Percentiles rank a stretch among this genome's conserved stretches.
These are phyloP conservation scores for Chamaecyparis obtusa DNA, from an alignment of 75 land plant genomes.

Conservation along the genomic window DNA sequence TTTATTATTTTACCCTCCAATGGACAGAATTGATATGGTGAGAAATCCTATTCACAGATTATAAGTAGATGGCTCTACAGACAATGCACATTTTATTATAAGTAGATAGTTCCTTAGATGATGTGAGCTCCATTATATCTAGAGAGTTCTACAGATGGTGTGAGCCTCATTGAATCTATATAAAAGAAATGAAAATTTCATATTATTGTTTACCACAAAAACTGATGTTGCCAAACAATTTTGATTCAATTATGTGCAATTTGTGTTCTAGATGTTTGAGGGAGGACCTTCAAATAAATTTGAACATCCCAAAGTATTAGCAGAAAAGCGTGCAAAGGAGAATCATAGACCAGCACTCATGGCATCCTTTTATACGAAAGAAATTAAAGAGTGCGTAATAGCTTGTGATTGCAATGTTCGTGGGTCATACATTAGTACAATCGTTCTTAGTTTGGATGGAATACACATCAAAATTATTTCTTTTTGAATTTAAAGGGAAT, in stretches of 20 bases:
- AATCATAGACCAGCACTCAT: slow-evolving; percentile 41
- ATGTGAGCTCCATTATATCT: not conserved
- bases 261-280: slow-evolving; percentile 42
- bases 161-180: not conserved
- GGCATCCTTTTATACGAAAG: slow-evolving; percentile 32
- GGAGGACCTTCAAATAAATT: slow-evolving; percentile 40
- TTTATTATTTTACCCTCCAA: not conserved
- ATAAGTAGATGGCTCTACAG: not conserved
- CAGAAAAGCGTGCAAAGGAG: slow-evolving; percentile 45
- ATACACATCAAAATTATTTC: not conserved
- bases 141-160: not conserved
- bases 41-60: not conserved
- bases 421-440: not conserved
- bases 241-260: not conserved
- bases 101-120: not conserved
- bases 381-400: slow-evolving; percentile 35
- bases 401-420: not conserved
- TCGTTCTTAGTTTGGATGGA: not conserved
- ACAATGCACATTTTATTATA: not conserved
- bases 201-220: not conserved
- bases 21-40: not conserved
- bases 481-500: not conserved
- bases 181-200: not conserved
- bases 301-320: slow-evolving; percentile 27
- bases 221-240: not conserved